Conservation (phyloP, 23 red algal genomes). For the Agarophyton chilense region DNA sequence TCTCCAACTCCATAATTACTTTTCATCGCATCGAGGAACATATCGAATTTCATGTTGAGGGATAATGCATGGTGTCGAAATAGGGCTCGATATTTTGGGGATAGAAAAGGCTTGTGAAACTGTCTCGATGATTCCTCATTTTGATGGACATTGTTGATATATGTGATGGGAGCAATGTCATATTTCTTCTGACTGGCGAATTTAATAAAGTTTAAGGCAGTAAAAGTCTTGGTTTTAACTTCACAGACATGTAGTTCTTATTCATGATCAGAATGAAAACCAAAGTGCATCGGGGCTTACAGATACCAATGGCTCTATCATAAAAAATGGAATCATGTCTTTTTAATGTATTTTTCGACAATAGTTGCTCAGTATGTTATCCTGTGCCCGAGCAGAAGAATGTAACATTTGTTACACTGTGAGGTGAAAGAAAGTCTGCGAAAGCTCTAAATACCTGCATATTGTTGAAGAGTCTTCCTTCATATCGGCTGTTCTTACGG, state of each 20-base stretch:
- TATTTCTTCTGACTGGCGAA: not conserved
- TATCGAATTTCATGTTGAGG: not conserved
- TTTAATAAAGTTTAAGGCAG: not conserved
- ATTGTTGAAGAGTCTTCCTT: conserved; percentile 7
- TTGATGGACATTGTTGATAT: not conserved
- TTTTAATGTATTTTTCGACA: not conserved
- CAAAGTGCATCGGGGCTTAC: conserved; percentile 16
- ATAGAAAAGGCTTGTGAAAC: not conserved
- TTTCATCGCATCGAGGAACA: not conserved
- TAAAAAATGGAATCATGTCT: not conserved
- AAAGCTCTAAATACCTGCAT: not conserved
- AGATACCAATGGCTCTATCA: not conserved
- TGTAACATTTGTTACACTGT: not conserved
- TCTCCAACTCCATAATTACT: not conserved
- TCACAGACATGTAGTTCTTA: not conserved
- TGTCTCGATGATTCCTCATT: not conserved
- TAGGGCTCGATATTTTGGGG: not conserved
- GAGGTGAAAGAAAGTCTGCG: not conserved
- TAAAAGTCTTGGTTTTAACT: not conserved
- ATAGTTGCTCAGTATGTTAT: too few relatives aligned
- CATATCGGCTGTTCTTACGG: conserved; percentile 11
- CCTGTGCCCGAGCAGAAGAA: too few relatives aligned
- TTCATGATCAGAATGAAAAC: not conserved
- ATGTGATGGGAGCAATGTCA: not conserved
- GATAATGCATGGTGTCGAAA: not conserved